Base-by-base conservation (phyloP, 805 yeast genomes). In the Candida patagonica region DNA sequence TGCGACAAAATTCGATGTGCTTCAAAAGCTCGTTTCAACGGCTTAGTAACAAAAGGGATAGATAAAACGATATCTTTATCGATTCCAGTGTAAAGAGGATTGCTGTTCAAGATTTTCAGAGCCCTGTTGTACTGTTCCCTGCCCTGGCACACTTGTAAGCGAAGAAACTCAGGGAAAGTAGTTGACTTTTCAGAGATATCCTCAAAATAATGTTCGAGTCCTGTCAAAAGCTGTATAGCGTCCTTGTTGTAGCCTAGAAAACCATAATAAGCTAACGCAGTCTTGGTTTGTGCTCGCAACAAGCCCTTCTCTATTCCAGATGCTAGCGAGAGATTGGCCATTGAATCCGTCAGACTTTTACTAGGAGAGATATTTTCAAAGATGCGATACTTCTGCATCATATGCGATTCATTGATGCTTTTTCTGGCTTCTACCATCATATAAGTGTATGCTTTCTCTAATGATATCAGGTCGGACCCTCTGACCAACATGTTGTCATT, bases 71-170 rank as follows among this genome's bases (percentile, higher is more conserved):
- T 31, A 19, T 21, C 35, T 10, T 13, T 31, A 10, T 31, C 23
- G 10, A 31, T 31, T 31, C 25, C 35, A 10, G 35, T 20, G 20
- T 31, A 31, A 4, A 31, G 7, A 3, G 35, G 35, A 21, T 31
- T 21, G 21, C 35, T 21, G 24, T 31, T 31, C 5, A 31, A 13
- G 16, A n/a, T 20, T 13, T 19, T 10, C 4, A 17, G 6, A 19
- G 35, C 23, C 21, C 21, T 21, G 3, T 16, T 31, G 16, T 31
- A 31, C 4, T 8, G 12, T n/a, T 10, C 10, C 13, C n/a, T 15
- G 24, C n/a, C 35, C 5, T 13, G 24, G 3, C 16, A 5, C 12
- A 31, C 10, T 8, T 31, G 24, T 8, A 17, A 13, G 10, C n/a
- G 9, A 9, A 31, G 25, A 10, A n/a, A 21, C 35, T 31, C 35